phyloP scores from a whole-genome alignment of 108 stramenopile species.

The Discostella stelligeroides region DNA sequence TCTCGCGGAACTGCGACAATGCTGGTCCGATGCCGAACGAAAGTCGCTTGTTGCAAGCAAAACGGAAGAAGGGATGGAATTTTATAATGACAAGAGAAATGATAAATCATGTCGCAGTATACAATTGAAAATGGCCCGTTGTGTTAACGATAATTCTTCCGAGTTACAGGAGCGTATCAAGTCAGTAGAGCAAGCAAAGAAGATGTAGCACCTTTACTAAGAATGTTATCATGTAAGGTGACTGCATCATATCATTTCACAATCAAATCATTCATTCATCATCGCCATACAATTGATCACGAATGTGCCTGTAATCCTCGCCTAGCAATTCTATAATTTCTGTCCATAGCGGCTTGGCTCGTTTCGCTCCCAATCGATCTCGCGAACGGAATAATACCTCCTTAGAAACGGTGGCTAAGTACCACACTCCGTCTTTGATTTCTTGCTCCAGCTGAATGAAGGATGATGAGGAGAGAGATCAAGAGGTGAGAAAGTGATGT shows the following conservation, averaged over 20 bases:
- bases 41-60: neutral
- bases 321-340: slow-evolving; percentile 85
- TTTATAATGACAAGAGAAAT: neutral
- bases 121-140: slow-evolving; percentile 41
- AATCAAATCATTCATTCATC: slow-evolving; percentile 12
- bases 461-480: neutral
- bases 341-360: slow-evolving; percentile 87
- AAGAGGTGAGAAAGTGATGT: neutral
- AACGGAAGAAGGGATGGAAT: slow-evolving; percentile 1
- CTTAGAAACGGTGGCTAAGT: slow-evolving; percentile 58
- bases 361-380: slow-evolving; percentile 76
- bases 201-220: neutral
- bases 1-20: slow-evolving; percentile 27
- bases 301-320: slow-evolving; percentile 63
- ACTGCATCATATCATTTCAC: neutral
- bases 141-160: slow-evolving; percentile 34
- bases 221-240: neutral
- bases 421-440: slow-evolving; percentile 64
- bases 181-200: slow-evolving; percentile 12
- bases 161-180: slow-evolving; percentile 35
- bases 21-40: slow-evolving; percentile 23
- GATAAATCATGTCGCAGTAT: slow-evolving; percentile 23
- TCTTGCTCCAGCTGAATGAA: slow-evolving; percentile 55
- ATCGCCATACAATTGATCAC: slow-evolving; percentile 63
- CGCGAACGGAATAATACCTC: slow-evolving; percentile 70